Percentiles rank a stretch among this genome's conserved stretches.
phyloP scores from a whole-genome alignment of 495 filamentous ascomycete genomes.

The Aspergillus wentii region DNA sequence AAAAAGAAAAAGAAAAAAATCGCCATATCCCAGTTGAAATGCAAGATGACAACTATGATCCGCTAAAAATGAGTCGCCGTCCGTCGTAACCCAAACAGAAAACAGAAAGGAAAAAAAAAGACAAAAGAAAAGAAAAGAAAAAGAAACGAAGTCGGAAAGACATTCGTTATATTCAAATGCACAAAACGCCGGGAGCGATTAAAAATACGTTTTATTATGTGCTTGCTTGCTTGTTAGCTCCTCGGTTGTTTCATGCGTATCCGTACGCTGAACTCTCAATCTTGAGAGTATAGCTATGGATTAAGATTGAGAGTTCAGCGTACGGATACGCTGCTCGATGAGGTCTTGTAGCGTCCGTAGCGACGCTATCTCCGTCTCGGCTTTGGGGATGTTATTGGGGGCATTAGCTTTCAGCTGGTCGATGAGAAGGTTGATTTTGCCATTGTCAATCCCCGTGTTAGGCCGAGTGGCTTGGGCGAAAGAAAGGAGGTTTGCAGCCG shows the following conservation, averaged over 20 bases:
- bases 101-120: slow-evolving; percentile 7
- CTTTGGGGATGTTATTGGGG: slow-evolving; percentile 12
- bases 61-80: too few species aligned
- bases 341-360: slow-evolving; percentile 21
- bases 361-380: slow-evolving; percentile 21
- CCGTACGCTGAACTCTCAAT: too few species aligned
- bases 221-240: too few species aligned
- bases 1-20: too few species aligned
- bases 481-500: slow-evolving; percentile 21
- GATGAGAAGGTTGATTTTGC: slow-evolving; percentile 20
- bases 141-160: slow-evolving; percentile 1
- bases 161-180: too few species aligned
- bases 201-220: too few species aligned
- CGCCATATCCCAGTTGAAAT: too few species aligned
- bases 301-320: slow-evolving; percentile 4
- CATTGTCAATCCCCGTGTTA: slow-evolving; percentile 2
- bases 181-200: too few species aligned
- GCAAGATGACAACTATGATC: too few species aligned
- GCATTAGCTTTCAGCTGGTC: slow-evolving; percentile 24
- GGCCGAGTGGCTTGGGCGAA: slow-evolving; percentile 17
- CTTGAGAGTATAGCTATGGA: too few species aligned
- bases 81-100: too few species aligned
- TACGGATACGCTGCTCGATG: slow-evolving; percentile 22
- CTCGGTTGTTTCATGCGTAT: too few species aligned
- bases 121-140: slow-evolving; percentile 5